Evolutionary conservation across 2,329 filamentous ascomycete species (phyloP), one percentile per base, ranked within the genome.

Genomic region (Claviceps quebecensis): DNA sequence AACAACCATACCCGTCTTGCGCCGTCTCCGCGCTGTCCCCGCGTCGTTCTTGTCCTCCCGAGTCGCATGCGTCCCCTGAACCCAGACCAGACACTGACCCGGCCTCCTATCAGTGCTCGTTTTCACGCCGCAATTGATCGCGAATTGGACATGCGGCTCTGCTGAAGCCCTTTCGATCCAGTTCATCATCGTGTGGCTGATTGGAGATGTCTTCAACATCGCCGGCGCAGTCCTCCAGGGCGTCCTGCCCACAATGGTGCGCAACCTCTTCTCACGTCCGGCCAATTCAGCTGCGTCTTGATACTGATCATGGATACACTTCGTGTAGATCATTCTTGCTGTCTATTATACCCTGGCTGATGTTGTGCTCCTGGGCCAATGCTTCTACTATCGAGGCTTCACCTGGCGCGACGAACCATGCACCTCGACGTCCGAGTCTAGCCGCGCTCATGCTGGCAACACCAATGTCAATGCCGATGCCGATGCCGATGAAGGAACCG

Each of bases 151-250:
- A 56, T 80, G 89, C 52, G 73, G 80, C 57, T 94, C 86, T 41
- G 87, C 89, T 53, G 88, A 96, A 64, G 91, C 89, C 2, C 75
- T 97, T 1, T 95, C 87, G 0, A 78, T 96, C 14, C 84, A 91
- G 52, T 98, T 97, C 71, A 82, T 97, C 62, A 83, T 94, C 54
- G 80, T 95, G 61, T 98, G 93, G 93, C 77, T 96, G 2, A 75
- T 84, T 1, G 93, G 93, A 49, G 93, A 98, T 81, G 83, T 96
- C 57, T 96, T 95, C 75, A 97, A 97, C 65, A 94, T 96, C 56
- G 75, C 95, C 2, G 91, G 91, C n/a, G 87, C 89, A 17, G 81
- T 96, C 16, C 67, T 96, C 11, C 91, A 97, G 66, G 86, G 87
- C 51, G 91, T 98, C 6, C 69, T 97, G 50, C 90, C 93, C 1